phyloP scores from a whole-genome alignment of 2,329 filamentous ascomycete genomes.

The Cercospora sp. region DNA sequence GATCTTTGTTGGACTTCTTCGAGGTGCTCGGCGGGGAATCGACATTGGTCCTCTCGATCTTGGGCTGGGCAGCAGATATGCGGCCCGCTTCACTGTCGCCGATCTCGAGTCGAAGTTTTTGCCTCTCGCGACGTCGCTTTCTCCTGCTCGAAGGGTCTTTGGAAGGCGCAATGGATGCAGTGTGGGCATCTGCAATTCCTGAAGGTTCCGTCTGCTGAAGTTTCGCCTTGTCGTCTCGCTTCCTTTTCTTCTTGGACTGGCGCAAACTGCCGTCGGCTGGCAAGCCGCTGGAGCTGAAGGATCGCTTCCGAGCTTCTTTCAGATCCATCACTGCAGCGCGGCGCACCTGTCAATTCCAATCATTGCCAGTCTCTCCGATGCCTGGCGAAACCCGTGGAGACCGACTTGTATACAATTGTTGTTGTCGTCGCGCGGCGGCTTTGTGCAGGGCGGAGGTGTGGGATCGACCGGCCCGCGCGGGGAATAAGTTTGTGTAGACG shows the following conservation, averaged over 20 bases:
- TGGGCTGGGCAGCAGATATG: background rate
- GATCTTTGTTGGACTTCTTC: background rate
- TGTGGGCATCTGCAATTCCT: background rate
- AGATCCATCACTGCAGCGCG: background rate
- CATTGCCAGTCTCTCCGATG: background rate
- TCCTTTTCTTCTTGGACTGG: conserved; percentile 1
- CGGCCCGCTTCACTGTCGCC: background rate
- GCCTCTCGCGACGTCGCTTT: background rate
- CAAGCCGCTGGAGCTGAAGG: conserved; percentile 4
- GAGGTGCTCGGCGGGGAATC: background rate
- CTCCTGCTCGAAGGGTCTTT: background rate
- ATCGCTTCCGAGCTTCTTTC: background rate
- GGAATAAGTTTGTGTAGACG: background rate
- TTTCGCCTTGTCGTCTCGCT: background rate
- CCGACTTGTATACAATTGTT: background rate
- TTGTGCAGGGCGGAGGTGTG: background rate
- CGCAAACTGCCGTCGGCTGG: background rate
- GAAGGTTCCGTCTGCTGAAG: too few species aligned
- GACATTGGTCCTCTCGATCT: background rate
- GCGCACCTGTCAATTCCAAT: background rate
- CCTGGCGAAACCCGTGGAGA: background rate
- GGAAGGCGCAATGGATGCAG: background rate
- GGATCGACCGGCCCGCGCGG: background rate
- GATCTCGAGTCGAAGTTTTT: background rate
- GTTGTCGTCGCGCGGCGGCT: background rate